Percentiles rank a stretch among this genome's conserved stretches.
phyloP scores from a whole-genome alignment of 495 filamentous ascomycete genomes.

The Penicillium crystallinum region DNA sequence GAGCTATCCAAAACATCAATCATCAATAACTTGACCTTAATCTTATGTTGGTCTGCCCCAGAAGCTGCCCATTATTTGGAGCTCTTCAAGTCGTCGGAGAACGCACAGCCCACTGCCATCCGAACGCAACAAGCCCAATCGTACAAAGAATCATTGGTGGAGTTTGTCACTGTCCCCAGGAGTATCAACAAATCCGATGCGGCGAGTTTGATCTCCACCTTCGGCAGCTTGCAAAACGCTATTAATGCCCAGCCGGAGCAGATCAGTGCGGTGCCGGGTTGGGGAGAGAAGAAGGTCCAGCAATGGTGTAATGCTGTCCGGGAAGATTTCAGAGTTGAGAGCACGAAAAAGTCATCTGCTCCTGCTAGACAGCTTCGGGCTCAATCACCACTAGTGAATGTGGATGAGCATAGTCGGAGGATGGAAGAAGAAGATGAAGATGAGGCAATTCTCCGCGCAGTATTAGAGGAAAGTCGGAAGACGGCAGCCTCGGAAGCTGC shows the following conservation, averaged over 20 bases:
- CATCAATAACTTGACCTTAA: conserved; percentile 84
- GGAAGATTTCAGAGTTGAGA: conserved; percentile 75
- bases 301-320: conserved; percentile 75
- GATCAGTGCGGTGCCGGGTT: conserved; percentile 73
- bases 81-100: conserved; percentile 87
- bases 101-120: conserved; percentile 75
- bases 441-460: conserved; percentile 18
- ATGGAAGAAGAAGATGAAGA: conserved; percentile 17
- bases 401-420: neutral
- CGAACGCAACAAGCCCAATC: conserved; percentile 72
- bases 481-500: conserved; percentile 6
- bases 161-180: conserved; percentile 85
- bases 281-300: conserved; percentile 92
- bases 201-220: conserved; percentile 75
- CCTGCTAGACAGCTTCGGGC: conserved; percentile 7
- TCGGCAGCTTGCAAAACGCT: conserved; percentile 80
- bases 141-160: conserved; percentile 84
- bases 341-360: conserved; percentile 53
- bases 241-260: conserved; percentile 86
- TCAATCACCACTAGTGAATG: conserved; percentile 26
- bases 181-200: conserved; percentile 94
- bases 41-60: conserved; percentile 88
- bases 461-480: conserved; percentile 10
- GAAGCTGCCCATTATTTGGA: conserved; percentile 93
- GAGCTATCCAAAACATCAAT: conserved; percentile 86